These are phyloP conservation scores for Aspergillus arachidicola DNA, from an alignment of 2,329 filamentous ascomycete species.

Conservation along the genomic window DNA sequence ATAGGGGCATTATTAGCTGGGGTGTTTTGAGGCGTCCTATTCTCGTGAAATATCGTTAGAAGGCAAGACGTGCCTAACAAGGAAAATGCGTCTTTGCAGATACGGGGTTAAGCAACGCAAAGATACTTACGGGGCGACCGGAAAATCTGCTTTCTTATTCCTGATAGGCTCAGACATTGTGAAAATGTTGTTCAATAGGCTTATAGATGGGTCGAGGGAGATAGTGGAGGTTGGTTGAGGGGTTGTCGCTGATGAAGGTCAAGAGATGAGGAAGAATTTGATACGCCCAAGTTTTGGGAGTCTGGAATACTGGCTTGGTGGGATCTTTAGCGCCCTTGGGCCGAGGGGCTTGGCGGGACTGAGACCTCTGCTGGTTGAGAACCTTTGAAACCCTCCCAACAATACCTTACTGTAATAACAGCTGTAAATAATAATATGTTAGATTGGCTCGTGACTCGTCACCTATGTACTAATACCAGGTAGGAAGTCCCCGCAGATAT, in stretches of 20 bases:
- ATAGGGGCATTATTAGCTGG: slow-evolving; percentile 94
- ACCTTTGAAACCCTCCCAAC: slow-evolving; percentile 33
- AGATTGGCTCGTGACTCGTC: background rate
- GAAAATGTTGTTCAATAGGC: slow-evolving; percentile 17
- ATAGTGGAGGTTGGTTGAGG: slow-evolving; percentile 22
- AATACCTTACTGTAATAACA: slow-evolving; percentile 21
- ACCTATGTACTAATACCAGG: background rate
- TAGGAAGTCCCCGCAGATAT: background rate
- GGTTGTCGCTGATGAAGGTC: slow-evolving; percentile 27
- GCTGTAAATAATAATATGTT: background rate
- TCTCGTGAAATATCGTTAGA: slow-evolving; percentile 34
- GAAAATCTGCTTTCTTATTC: slow-evolving; percentile 65
- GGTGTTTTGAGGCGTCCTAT: slow-evolving; percentile 96
- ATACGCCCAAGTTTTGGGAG: slow-evolving; percentile 38
- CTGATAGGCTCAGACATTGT: slow-evolving; percentile 69
- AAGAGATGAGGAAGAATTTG: slow-evolving; percentile 41
- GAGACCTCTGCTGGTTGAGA: slow-evolving; percentile 33
- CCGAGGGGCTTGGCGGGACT: slow-evolving; percentile 45
- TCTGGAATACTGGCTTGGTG: slow-evolving; percentile 42
- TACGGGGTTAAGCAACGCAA: background rate
- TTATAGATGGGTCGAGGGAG: slow-evolving; percentile 15
- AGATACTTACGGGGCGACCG: slow-evolving; percentile 65
- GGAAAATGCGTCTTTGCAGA: slow-evolving; percentile 12
- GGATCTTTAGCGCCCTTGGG: slow-evolving; percentile 45
- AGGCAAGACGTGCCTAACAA: background rate